Conservation (phyloP, 2,329 filamentous ascomycete species). For the Trichoderma polysporum region DNA sequence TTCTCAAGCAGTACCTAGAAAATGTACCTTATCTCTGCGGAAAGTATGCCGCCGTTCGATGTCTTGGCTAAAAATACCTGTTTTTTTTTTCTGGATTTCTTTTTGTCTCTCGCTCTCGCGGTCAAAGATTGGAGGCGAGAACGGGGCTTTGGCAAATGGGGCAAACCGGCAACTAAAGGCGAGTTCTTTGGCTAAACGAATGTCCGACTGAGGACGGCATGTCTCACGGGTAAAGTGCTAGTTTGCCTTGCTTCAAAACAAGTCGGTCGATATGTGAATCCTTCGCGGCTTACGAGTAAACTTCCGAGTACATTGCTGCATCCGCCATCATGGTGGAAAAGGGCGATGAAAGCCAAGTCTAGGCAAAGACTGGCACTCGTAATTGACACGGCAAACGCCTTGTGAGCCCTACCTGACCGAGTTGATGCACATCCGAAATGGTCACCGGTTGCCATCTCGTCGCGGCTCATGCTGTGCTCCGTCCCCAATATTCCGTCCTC, state of each 20-base stretch:
- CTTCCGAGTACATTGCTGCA: too few relatives aligned
- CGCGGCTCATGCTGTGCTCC: background rate
- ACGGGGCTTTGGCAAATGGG: too few relatives aligned
- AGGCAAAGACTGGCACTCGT: background rate
- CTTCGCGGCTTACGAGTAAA: background rate
- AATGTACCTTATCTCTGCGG: background rate
- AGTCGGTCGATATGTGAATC: background rate
- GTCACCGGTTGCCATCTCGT: background rate
- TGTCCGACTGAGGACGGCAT: background rate
- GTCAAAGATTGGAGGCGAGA: background rate
- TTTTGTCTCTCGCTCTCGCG: background rate
- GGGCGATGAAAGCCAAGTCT: too few relatives aligned
- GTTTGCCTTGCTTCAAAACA: background rate
- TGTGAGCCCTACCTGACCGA: slow-evolving; percentile 11
- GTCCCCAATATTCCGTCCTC: background rate
- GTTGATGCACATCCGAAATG: background rate
- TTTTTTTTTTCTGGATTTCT: background rate
- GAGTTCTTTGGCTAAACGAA: background rate
- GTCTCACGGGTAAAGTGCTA: background rate
- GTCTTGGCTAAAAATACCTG: background rate
- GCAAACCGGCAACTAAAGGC: background rate
- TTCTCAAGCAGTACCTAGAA: background rate
- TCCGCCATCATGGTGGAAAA: too few relatives aligned
- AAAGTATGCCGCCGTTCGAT: background rate
- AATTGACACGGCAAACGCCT: background rate